phyloP scores from a whole-genome alignment of 1,284 basidiomycete genomes.

The Clitocybe nebularis region DNA sequence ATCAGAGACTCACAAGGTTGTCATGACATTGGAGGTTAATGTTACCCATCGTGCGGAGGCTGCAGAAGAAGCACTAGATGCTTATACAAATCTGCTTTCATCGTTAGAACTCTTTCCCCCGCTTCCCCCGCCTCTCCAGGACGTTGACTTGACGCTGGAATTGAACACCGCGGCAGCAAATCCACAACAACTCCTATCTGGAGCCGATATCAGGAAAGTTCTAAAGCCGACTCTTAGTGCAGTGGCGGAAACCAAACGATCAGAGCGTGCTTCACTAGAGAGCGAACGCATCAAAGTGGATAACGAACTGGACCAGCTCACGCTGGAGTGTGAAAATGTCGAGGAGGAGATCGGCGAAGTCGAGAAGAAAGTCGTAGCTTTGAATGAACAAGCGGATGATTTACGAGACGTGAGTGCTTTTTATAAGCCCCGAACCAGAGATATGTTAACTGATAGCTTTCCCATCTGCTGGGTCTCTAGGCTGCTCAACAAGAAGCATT shows the following conservation, averaged over 20 bases:
- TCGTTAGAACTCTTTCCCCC: constrained; percentile 73
- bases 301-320: constrained; percentile 73
- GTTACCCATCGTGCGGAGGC: constrained; percentile 73
- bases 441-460: constrained; percentile 4
- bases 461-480: constrained; percentile 30
- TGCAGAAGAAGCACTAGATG: constrained; percentile 74
- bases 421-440: constrained; percentile 6
- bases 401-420: constrained; percentile 59
- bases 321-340: constrained; percentile 72
- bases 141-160: constrained; percentile 70
- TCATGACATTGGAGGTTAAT: constrained; percentile 74
- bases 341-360: constrained; percentile 68
- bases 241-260: constrained; percentile 66
- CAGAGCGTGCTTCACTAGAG: constrained; percentile 64
- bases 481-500: constrained; percentile 70
- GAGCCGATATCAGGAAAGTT: constrained; percentile 60
- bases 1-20: constrained; percentile 61
- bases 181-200: constrained; percentile 58
- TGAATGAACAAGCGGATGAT: constrained; percentile 76
- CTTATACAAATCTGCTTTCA: constrained; percentile 68
- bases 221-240: constrained; percentile 70
- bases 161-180: constrained; percentile 71
- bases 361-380: constrained; percentile 62
- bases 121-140: constrained; percentile 60
- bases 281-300: constrained; percentile 74